phyloP scores from a whole-genome alignment of 2,329 filamentous ascomycete species.

The Camptophora hylomeconis region DNA sequence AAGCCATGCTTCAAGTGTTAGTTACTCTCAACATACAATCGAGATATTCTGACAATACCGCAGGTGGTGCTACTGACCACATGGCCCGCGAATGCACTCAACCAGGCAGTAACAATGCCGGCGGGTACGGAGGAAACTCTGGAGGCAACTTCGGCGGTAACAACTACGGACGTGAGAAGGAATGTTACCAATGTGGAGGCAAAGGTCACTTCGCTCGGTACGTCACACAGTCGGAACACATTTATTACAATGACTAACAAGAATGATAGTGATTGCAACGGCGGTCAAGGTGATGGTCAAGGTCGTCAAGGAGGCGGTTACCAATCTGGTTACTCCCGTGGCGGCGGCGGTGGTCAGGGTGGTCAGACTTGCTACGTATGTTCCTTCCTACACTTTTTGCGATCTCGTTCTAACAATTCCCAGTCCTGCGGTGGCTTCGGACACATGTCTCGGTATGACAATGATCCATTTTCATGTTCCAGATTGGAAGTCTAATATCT shows the following conservation, averaged over 20 bases:
- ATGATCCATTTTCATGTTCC: background rate
- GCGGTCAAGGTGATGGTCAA: slow-evolving; percentile 35
- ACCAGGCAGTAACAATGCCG: no score
- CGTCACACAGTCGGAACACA: slow-evolving; percentile 52
- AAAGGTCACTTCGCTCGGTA: slow-evolving; percentile 78
- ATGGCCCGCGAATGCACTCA: slow-evolving; percentile 51
- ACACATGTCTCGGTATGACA: slow-evolving; percentile 50
- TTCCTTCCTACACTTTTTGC: background rate
- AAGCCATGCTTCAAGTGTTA: slow-evolving; percentile 48
- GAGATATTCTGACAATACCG: slow-evolving; percentile 51
- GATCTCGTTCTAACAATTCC: slow-evolving; percentile 2
- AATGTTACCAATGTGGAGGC: slow-evolving; percentile 98
- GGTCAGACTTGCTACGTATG: slow-evolving; percentile 81
- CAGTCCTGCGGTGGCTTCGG: slow-evolving; percentile 77
- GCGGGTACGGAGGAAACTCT: slow-evolving; percentile 33
- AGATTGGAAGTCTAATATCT: slow-evolving; percentile 4
- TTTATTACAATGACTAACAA: slow-evolving; percentile 40
- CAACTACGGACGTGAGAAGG: slow-evolving; percentile 39
- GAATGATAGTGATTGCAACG: slow-evolving; percentile 27
- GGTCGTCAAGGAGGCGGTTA: slow-evolving; percentile 32
- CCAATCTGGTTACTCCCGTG: slow-evolving; percentile 35
- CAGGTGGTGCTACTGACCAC: slow-evolving; percentile 62
- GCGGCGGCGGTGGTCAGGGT: slow-evolving; percentile 40
- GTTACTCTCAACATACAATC: slow-evolving; percentile 10
- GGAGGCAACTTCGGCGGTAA: slow-evolving; percentile 36